A percentile compares a stretch with the other conserved stretches of the same genome.
phyloP scores from a whole-genome alignment of 495 filamentous ascomycete genomes.

The Bathelium albidoporum region DNA sequence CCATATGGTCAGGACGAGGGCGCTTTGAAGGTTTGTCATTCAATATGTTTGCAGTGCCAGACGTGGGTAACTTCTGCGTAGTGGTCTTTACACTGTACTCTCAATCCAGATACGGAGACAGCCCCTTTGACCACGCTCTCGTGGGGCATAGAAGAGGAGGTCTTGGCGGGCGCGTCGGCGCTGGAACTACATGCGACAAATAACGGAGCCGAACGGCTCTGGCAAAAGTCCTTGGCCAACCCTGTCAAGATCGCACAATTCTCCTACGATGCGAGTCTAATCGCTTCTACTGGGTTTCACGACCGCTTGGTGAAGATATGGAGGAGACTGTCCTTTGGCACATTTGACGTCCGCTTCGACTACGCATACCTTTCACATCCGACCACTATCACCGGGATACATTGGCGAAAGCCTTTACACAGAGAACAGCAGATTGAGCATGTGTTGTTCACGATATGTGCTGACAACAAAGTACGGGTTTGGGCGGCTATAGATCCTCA shows the following conservation, averaged over 20 bases:
- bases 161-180: constrained; percentile 62
- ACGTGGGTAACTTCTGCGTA: constrained; percentile 20
- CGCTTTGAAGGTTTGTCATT: constrained; percentile 49
- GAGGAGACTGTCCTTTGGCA: constrained; percentile 75
- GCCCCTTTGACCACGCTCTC: constrained; percentile 55
- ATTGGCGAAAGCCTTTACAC: constrained; percentile 73
- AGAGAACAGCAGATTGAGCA: constrained; percentile 72
- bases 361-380: constrained; percentile 84
- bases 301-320: constrained; percentile 88
- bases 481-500: constrained; percentile 74
- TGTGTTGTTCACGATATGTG: constrained; percentile 85
- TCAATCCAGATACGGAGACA: constrained; percentile 31
- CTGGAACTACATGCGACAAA: constrained; percentile 60
- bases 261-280: constrained; percentile 73
- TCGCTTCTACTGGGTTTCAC: constrained; percentile 69
- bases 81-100: constrained; percentile 45
- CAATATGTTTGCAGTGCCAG: constrained; percentile 6
- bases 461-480: constrained; percentile 70
- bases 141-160: constrained; percentile 75
- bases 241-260: constrained; percentile 67
- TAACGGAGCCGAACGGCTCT: constrained; percentile 43
- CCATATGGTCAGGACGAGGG: constrained; percentile 63
- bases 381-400: constrained; percentile 61
- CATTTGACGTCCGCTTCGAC: constrained; percentile 67
- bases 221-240: constrained; percentile 63